Conservation (phyloP, 176 grass and related monocot genomes). For the Triticum monococcum region DNA sequence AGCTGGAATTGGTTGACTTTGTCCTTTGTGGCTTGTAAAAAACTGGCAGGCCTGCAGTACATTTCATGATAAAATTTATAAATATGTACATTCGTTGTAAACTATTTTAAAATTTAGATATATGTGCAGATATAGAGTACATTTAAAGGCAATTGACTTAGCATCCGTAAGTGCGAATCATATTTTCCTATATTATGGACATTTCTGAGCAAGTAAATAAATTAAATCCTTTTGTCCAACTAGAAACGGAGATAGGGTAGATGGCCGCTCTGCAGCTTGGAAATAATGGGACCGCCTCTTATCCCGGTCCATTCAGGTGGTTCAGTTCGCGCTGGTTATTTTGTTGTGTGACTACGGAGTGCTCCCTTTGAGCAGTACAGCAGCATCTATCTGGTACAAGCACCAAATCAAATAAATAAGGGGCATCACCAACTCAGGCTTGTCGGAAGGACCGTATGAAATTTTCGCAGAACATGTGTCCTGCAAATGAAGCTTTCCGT, state of each 20-base stretch:
- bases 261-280: neutral
- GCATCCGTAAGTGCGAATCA: neutral
- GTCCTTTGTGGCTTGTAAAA: no score
- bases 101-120: no score
- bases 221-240: neutral
- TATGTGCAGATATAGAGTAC: no score
- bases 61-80: no score
- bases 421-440: slow-evolving; percentile 25
- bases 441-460: slow-evolving; percentile 40
- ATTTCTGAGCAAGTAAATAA: neutral
- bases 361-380: slow-evolving; percentile 22
- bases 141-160: neutral
- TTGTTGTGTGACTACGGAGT: slow-evolving; percentile 19
- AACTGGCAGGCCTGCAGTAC: no score
- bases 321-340: neutral
- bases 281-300: neutral
- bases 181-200: neutral
- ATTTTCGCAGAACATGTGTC: slow-evolving; percentile 8
- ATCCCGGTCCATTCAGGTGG: slow-evolving; percentile 3
- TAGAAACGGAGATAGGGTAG: neutral
- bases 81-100: no score
- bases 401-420: slow-evolving; percentile 19
- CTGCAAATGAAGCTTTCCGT: slow-evolving; percentile 28
- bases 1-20: no score
- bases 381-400: slow-evolving; percentile 8